Percentiles rank a stretch among this genome's conserved stretches.
phyloP scores from a whole-genome alignment of 345 rosid genomes.

The Cochlearia excelsa region DNA sequence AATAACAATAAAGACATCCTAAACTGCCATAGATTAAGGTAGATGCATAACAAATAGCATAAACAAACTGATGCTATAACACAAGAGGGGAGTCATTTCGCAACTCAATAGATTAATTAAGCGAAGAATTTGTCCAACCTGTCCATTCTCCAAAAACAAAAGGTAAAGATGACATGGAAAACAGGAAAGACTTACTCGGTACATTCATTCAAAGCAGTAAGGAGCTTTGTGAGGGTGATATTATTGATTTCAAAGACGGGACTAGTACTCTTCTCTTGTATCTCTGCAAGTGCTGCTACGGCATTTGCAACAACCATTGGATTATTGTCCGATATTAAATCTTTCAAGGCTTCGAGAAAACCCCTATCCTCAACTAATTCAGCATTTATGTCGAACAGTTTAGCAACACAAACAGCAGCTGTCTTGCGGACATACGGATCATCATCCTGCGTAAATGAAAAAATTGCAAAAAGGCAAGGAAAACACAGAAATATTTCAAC shows the following conservation, averaged over 20 bases:
- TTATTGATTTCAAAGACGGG: conserved; percentile 87
- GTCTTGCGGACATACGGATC: conserved; percentile 98
- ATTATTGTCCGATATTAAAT: conserved; percentile 95
- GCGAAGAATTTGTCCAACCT: not conserved
- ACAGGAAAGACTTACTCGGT: conserved; percentile 65
- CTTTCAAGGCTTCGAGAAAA: conserved; percentile 87
- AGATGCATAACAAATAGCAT: not conserved
- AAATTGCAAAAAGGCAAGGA: conserved; percentile 8
- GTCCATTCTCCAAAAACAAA: not conserved
- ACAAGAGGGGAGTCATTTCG: not conserved
- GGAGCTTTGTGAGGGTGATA: conserved; percentile 82
- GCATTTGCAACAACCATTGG: conserved; percentile 99
- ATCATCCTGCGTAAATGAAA: conserved; percentile 62
- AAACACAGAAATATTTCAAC: not conserved
- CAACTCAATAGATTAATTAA: conserved; percentile 7
- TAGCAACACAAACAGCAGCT: conserved; percentile 97
- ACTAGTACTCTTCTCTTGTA: conserved; percentile 75
- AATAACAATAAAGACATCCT: not conserved
- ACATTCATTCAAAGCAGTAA: conserved; percentile 97
- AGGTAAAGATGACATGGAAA: not conserved
- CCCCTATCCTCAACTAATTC: conserved; percentile 97
- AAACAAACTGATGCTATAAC: conserved; percentile 1
- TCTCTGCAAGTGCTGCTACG: conserved; percentile 96
- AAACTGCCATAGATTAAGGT: conserved; percentile 8
- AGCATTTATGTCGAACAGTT: conserved; percentile 91